These are phyloP conservation scores for Neurospora sp. DNA, from an alignment of 2,329 filamentous ascomycete genomes.

Conservation along the genomic window DNA sequence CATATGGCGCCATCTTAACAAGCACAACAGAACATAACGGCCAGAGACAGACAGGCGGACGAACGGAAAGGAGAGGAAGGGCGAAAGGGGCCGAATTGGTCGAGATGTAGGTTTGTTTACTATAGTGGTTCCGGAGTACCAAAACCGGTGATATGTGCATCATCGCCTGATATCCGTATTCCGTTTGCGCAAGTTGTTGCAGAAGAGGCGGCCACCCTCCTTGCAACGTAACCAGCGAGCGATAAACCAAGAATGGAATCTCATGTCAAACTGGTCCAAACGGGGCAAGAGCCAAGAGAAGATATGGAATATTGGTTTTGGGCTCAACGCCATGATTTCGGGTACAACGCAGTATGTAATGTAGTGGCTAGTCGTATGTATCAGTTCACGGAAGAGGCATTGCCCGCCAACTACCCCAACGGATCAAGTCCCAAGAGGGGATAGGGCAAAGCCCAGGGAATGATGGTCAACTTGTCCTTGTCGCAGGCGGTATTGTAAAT, in stretches of 20 bases:
- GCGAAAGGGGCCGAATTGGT: neutral
- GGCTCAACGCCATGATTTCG: neutral
- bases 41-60: too few relatives aligned
- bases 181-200: neutral
- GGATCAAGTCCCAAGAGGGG: neutral
- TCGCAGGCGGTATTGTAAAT: neutral
- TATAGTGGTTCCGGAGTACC: neutral
- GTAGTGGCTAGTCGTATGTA: neutral
- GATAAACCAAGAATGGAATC: neutral
- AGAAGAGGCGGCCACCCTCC: neutral
- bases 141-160: neutral
- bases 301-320: neutral
- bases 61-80: too few relatives aligned
- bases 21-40: too few relatives aligned
- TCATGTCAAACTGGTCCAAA: neutral
- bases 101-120: neutral
- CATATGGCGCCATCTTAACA: neutral
- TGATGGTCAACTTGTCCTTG: neutral
- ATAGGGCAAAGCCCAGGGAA: neutral
- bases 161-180: neutral
- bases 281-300: neutral
- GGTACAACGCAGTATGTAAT: neutral
- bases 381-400: neutral
- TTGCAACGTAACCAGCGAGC: neutral
- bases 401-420: neutral